phyloP scores from a whole-genome alignment of 805 yeast genomes.

The Debaryomyces tyrocola region DNA sequence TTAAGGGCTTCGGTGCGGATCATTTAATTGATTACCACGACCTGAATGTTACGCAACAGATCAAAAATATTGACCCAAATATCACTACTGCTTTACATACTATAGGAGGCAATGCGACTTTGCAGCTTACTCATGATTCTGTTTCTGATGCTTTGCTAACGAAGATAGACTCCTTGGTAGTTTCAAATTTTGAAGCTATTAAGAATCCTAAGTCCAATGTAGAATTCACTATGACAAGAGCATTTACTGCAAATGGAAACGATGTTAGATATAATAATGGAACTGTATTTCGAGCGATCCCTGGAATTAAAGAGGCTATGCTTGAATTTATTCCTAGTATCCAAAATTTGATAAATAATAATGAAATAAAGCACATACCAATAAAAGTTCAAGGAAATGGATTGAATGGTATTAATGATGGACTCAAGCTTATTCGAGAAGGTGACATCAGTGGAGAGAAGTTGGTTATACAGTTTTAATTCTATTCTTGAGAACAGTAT shows the following conservation, averaged over 20 bases:
- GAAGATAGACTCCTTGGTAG: constrained; percentile 1
- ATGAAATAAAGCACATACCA: constrained; percentile 1
- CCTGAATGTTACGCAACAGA: not conserved
- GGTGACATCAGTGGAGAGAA: constrained; percentile 1
- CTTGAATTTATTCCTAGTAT: not conserved
- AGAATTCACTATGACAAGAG: constrained; percentile 2
- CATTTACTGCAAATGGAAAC: constrained; percentile 1
- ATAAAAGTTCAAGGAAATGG: not conserved
- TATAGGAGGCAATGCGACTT: not conserved
- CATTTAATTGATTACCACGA: constrained; percentile 3
- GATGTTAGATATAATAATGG: constrained; percentile 2
- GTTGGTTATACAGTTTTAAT: not conserved
- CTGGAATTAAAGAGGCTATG: not conserved
- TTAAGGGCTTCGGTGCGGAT: constrained; percentile 2
- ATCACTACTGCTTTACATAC: constrained; percentile 2
- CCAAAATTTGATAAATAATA: not conserved
- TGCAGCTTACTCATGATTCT: not conserved
- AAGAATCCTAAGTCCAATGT: constrained; percentile 2
- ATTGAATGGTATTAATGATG: constrained; percentile 1
- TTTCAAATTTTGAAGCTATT: not conserved
- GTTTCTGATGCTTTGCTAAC: not conserved
- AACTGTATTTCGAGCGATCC: not conserved
- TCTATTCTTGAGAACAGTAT: too few species aligned
- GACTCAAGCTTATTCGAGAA: not conserved
- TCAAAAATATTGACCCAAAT: not conserved